Base-by-base conservation (phyloP, 2,329 filamentous ascomycete genomes). In the Lasiodiplodia sp. region DNA sequence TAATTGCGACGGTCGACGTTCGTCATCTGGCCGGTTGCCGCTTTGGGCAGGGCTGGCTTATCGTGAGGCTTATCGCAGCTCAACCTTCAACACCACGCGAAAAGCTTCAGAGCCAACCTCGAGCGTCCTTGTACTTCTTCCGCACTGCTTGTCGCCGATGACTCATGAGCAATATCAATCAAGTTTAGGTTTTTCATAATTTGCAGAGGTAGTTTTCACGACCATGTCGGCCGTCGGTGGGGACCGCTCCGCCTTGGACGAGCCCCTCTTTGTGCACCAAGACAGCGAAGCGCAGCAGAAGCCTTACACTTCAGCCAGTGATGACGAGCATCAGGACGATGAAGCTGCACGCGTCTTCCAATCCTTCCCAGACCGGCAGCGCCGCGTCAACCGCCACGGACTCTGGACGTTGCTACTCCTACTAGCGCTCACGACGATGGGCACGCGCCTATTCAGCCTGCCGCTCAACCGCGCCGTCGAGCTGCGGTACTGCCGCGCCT, bases 401-500 rank as follows among this genome's bases (percentile, higher is more conserved):
- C 52, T 55, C 37, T 66, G 38, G 64, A 57, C 65, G 25, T 55
- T 79, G 4, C 70, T 80, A 2, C 37, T 74, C 10, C 73, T 80
- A 10, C 73, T 80, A 4, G 69, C 77, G 47, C 70, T 79, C 12
- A 73, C 76, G n/a, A 73, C 79, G 66, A 71, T 80, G 31, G 75
- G 76, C 2, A 71, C 73, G 1, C 75, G 75, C 4, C 64, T 80
- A 14, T 80, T 79, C 66, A 76, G 72, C n/a, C 74, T 80, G 21
- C 78, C 78, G 1, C 70, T 80, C 5, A 80, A 78, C 47, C 76
- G 78, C 28, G 75, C 79, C 10, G 74, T 80, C 58, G 78, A 80
- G 68, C 62, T 74, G 23, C 72, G 78, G 12, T 71, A 79, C 6
- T 89, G 87, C 68, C 75, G 80, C 28, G 83, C 85, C 23, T 82